Evolutionary conservation across 257 asterid species (phyloP).

Genomic region (Plantago elongata): DNA sequence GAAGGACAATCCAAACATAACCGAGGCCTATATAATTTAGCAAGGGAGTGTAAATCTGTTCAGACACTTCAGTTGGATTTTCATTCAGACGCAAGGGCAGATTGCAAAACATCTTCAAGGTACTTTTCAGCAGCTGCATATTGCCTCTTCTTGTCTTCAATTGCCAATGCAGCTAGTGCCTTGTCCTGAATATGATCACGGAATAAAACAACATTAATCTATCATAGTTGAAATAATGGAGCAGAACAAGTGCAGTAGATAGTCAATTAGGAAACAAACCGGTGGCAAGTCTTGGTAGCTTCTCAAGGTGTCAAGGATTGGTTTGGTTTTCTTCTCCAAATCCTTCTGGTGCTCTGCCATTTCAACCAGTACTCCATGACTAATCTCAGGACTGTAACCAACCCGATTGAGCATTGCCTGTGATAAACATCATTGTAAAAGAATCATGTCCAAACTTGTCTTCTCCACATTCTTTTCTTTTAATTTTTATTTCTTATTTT

Average conservation of each 20-base stretch:
- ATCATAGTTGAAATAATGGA: constrained; percentile 7
- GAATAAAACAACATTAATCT: constrained; percentile 10
- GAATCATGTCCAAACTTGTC: neutral
- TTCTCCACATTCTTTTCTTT: neutral
- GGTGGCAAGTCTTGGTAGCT: constrained; percentile 99
- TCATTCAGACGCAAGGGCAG: constrained; percentile 88
- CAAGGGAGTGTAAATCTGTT: no score
- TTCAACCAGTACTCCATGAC: constrained; percentile 94
- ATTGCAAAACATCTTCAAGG: constrained; percentile 94
- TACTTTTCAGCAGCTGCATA: constrained; percentile 93
- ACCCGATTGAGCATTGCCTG: constrained; percentile 98
- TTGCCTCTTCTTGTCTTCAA: constrained; percentile 93
- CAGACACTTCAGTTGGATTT: constrained; percentile 4
- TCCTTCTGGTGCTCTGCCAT: constrained; percentile 98
- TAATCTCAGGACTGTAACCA: constrained; percentile 83
- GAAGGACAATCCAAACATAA: no score
- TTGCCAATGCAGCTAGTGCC: constrained; percentile 95
- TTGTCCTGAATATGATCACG: constrained; percentile 53
- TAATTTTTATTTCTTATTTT: neutral
- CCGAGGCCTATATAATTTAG: no score
- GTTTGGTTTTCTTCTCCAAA: constrained; percentile 88
- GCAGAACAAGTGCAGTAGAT: neutral
- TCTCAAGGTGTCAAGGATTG: constrained; percentile 86
- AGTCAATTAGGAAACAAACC: constrained; percentile 32
- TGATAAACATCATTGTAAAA: constrained; percentile 5